Evolutionary conservation across 805 yeast species (phyloP), one percentile per base, ranked within the genome.

Genomic region (Clavispora carvajalis): DNA sequence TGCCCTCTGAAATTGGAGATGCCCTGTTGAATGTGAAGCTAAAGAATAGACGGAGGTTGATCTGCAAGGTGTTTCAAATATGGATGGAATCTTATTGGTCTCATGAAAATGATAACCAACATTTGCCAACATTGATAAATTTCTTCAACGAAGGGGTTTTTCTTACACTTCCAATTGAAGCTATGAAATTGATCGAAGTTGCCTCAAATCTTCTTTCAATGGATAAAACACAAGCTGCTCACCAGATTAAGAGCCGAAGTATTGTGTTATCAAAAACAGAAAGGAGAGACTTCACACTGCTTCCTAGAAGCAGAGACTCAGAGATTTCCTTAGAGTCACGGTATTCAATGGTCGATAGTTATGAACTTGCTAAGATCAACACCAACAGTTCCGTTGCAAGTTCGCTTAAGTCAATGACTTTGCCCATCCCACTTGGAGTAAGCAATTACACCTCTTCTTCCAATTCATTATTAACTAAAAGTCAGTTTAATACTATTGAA

Each of bases 41-140:
- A 29, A 79, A 75, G 52, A 80, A 73, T 47, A 73, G 93, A 57
- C 67, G 91, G 54, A 77, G 79, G 45, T 62, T 83, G 35, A 79
- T 88, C 29, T 78, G 82, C 49, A 77, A 76, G 48, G 71, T 83
- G 58, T 77, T 89, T 55, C 85, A 80, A 57, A 67, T 77, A 25
- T 91, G 99, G 99, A 64, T 91, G 59, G 95, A 88, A 59, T 82
- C 93, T 38, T 89, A 84, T 57, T 91, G 96, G 96, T 77, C 80
- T 47, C 77, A 75, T 36, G 69, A 73, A 33, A 40, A 61, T 5
- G 95, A 89, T 58, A 76, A 74, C 45, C 62, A 60, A 19, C 65
- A 81, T 29, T 63, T 89, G 34, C 78, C 93, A 10, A 82, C 87
- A 0, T 63, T 88, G 53, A 73, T 85, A 34, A 85, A 85, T 53